A percentile compares a stretch with the other conserved stretches of the same genome.
Evolutionary conservation across 495 filamentous ascomycete species (phyloP).

Genomic region (Trichoderma virens): DNA sequence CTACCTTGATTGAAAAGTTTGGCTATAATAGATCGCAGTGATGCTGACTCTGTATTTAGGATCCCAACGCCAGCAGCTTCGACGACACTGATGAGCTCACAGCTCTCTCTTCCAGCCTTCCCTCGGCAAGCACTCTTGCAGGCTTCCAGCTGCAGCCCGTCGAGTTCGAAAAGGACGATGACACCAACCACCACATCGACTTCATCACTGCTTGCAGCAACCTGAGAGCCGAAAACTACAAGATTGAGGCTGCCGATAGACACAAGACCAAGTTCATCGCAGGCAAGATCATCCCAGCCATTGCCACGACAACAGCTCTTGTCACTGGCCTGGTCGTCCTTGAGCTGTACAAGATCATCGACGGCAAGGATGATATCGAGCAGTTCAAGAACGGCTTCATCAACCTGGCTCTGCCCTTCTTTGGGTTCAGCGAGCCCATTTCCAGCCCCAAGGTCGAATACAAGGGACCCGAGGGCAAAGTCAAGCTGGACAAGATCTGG

Average conservation of each 20-base stretch:
- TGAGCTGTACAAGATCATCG: conserved; percentile 94
- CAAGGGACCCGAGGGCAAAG: conserved; percentile 52
- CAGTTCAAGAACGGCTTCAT: conserved; percentile 99
- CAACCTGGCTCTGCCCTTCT: conserved; percentile 94
- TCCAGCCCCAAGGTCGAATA: conserved; percentile 88
- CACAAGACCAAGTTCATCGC: conserved; percentile 99
- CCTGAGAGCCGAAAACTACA: conserved; percentile 94
- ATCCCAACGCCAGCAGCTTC: conserved; percentile 69
- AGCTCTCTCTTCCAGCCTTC: conserved; percentile 58
- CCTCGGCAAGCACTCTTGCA: conserved; percentile 67
- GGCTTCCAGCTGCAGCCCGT: conserved; percentile 85
- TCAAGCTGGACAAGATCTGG: conserved; percentile 92
- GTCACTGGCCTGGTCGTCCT: conserved; percentile 89
- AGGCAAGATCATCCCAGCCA: conserved; percentile 98
- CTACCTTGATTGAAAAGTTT: neutral
- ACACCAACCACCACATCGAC: conserved; percentile 96
- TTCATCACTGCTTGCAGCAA: conserved; percentile 98
- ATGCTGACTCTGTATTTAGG: conserved; percentile 30
- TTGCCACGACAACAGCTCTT: conserved; percentile 93
- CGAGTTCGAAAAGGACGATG: conserved; percentile 99
- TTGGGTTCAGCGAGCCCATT: conserved; percentile 96
- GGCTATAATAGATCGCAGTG: conserved; percentile 10
- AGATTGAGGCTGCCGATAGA: conserved; percentile 80
- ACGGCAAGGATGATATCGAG: conserved; percentile 89
- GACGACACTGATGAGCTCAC: conserved; percentile 68